Evolutionary conservation across 2,329 filamentous ascomycete species (phyloP).

Genomic region (Aquanectria penicillioides): DNA sequence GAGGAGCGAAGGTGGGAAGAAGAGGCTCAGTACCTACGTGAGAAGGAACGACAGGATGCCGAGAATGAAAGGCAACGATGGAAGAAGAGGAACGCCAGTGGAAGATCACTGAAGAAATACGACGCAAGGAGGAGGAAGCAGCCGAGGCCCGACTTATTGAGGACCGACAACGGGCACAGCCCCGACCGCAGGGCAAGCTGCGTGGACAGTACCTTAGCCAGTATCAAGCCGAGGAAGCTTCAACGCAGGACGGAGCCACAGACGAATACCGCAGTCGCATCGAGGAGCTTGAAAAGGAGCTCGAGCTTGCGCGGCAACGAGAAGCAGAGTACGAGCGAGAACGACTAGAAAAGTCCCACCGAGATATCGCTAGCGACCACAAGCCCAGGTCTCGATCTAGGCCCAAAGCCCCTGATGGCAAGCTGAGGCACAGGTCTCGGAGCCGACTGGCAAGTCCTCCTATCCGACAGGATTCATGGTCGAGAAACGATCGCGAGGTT

Average conservation of each 20-base stretch:
- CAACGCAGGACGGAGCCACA: conserved; percentile 43
- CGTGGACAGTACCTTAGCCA: conserved; percentile 88
- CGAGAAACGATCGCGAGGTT: conserved; percentile 71
- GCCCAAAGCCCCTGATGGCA: conserved; percentile 28
- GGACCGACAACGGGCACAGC: conserved; percentile 71
- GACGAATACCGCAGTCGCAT: conserved; percentile 73
- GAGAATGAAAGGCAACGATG: conserved; percentile 78
- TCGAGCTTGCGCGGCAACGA: conserved; percentile 70
- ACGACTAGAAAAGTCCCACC: conserved; percentile 60
- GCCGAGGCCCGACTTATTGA: conserved; percentile 73
- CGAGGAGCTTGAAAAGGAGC: conserved; percentile 80
- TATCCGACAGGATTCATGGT: conserved; percentile 70
- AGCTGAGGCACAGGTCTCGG: conserved; percentile 46
- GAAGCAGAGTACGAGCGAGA: conserved; percentile 71
- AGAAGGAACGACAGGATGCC: conserved; percentile 68
- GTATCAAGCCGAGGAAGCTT: conserved; percentile 76
- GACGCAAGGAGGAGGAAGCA: conserved; percentile 77
- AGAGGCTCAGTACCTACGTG: conserved; percentile 68
- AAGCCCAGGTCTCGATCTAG: conserved; percentile 37
- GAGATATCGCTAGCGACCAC: conserved; percentile 15
- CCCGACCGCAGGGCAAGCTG: conserved; percentile 73
- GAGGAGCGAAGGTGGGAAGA: conserved; percentile 76
- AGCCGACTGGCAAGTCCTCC: conserved; percentile 50
- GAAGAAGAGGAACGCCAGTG: conserved; percentile 81
- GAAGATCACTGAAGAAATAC: conserved; percentile 79